Base-by-base conservation (phyloP, 2,329 filamentous ascomycete genomes). In the Septoria linicola region DNA sequence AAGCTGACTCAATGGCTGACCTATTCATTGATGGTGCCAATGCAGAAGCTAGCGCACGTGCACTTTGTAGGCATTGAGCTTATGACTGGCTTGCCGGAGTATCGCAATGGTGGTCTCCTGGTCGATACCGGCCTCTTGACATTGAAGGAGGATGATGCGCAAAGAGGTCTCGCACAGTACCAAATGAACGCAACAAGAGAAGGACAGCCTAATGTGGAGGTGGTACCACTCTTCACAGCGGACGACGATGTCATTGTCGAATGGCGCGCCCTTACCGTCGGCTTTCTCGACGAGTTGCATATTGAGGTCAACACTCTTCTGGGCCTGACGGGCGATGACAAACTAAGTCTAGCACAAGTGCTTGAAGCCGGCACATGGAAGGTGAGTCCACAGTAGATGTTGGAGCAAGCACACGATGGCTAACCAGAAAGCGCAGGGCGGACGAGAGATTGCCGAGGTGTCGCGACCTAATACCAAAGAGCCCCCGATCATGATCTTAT, bases 311-410 rank as follows among this genome's bases (percentile, higher is more conserved):
- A 88, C 68, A 71, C 76, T 34, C 73, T 80, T 41, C 70, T 96
- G 41, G 82, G 81, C 49, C 72, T 96, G 34, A 78, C 76, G 6
- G 89, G 87, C 3, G 75, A 81, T 31, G 83, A 92, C 59, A 77
- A 78, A 61, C 73, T 99, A 68, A 88, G 77, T 34, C 72, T 97
- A 60, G 84, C 91, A 4, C 93, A 99, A 70, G 83, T 99, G 75
- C 78, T 99, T 14, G 93, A 97, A 71, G 93, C 92, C 11, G 93
- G 93, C 44, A 95, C 89, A 67, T 99, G 93, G 92, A 97, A 97
- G 87, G 91, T 93, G 71, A 73, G 81, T 63, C 11, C 3, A n/a
- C 5, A 11, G n/a, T 5, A 30, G 2, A 16, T 14, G 4, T 20
- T 32, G 4, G 16, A 11, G 6, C 8, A 31, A 11, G 16, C 16